A percentile compares a stretch with the other conserved stretches of the same genome.
Evolutionary conservation across 371 early-diverging fungal genomes (phyloP).

Genomic region (Enteropsectra breve): DNA sequence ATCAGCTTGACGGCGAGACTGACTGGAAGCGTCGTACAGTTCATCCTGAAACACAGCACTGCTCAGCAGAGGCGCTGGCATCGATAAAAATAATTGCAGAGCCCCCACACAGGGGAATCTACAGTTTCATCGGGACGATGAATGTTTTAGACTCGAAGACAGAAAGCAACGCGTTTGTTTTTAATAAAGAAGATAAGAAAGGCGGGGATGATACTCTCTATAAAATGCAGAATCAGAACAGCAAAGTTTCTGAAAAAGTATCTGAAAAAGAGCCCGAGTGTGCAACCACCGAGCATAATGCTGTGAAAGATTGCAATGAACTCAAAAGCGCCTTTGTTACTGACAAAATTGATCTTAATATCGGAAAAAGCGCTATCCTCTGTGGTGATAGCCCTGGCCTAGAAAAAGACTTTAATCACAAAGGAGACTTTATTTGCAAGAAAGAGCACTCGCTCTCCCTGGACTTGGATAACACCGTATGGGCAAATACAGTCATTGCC

Average conservation of each 20-base stretch:
- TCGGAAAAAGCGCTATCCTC: not conserved
- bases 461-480: constrained; percentile 80
- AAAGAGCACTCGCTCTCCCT: constrained; percentile 1
- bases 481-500: constrained; percentile 92
- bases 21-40: constrained; percentile 81
- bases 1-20: constrained; percentile 96
- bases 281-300: too few relatives aligned
- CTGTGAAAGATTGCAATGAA: too few relatives aligned
- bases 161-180: not conserved
- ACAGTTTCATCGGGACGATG: constrained; percentile 77
- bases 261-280: not conserved
- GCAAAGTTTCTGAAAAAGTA: not conserved
- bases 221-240: constrained; percentile 1
- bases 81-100: constrained; percentile 64
- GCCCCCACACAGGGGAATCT: constrained; percentile 85
- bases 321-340: too few relatives aligned
- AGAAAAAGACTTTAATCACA: not conserved
- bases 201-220: not conserved
- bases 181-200: constrained; percentile 12
- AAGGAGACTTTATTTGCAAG: not conserved
- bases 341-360: too few relatives aligned
- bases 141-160: constrained; percentile 13
- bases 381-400: not conserved
- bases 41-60: constrained; percentile 22
- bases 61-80: constrained; percentile 4